Percentiles rank a stretch among this genome's conserved stretches.
These are phyloP conservation scores for Clathrospora elynae DNA, from an alignment of 2,329 filamentous ascomycete species.

Conservation along the genomic window DNA sequence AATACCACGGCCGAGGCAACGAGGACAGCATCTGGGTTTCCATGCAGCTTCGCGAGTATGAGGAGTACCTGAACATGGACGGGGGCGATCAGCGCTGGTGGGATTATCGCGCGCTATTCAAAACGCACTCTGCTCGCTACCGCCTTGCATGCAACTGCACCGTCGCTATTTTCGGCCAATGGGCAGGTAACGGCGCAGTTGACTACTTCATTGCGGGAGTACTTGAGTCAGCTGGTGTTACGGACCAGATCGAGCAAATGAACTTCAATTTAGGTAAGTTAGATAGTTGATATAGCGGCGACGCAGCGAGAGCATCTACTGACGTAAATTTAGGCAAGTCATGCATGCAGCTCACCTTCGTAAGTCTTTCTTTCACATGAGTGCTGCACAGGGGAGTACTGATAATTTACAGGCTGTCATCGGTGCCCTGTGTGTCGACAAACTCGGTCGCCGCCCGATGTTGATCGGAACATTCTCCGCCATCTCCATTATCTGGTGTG, in stretches of 20 bases:
- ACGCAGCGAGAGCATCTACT: too few species aligned
- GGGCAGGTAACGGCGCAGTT: conserved; percentile 50
- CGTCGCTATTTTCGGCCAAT: conserved; percentile 58
- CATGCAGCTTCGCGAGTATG: conserved; percentile 44
- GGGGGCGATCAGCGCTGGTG: conserved; percentile 63
- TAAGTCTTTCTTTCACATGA: conserved; percentile 6
- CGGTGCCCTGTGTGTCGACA: conserved; percentile 44
- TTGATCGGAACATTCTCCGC: conserved; percentile 34
- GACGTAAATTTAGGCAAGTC: conserved; percentile 44
- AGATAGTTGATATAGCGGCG: too few species aligned
- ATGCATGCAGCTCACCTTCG: conserved; percentile 43
- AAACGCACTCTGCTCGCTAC: conserved; percentile 55
- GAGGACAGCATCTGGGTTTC: conserved; percentile 33
- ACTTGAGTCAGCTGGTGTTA: conserved; percentile 44
- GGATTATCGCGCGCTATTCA: conserved; percentile 60
- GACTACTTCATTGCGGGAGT: conserved; percentile 42
- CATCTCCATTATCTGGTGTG: conserved; percentile 35
- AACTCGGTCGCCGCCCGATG: conserved; percentile 41
- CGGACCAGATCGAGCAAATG: conserved; percentile 38
- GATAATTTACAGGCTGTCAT: conserved; percentile 30
- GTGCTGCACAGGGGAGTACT: not conserved
- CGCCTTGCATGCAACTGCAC: conserved; percentile 57
- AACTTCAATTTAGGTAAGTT: conserved; percentile 45
- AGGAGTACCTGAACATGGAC: conserved; percentile 61
- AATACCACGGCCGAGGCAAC: conserved; percentile 58